phyloP scores from a whole-genome alignment of 805 yeast genomes.

The Metschnikowia lunata region DNA sequence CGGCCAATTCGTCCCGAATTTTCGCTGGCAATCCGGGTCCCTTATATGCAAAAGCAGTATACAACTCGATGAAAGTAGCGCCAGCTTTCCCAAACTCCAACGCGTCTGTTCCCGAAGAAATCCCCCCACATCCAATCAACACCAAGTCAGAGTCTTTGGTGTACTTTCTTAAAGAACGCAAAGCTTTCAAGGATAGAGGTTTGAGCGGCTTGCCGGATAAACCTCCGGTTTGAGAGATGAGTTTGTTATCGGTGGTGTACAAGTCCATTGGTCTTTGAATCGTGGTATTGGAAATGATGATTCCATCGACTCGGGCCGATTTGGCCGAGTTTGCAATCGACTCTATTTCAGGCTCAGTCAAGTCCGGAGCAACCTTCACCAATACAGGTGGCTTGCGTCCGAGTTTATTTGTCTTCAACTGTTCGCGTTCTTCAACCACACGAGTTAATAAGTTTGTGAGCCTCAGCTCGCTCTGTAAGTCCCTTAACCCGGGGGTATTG shows the following conservation, averaged over 20 bases:
- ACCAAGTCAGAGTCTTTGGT: conserved; percentile 72
- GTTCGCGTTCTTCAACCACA: conserved; percentile 66
- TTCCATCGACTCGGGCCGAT: conserved; percentile 78
- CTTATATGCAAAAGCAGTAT: conserved; percentile 86
- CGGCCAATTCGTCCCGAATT: conserved; percentile 38
- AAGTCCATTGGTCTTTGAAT: conserved; percentile 70
- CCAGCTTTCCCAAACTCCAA: conserved; percentile 91
- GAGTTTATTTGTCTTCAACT: conserved; percentile 37
- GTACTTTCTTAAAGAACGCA: conserved; percentile 65
- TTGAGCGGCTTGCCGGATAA: conserved; percentile 90
- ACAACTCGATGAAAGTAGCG: conserved; percentile 81
- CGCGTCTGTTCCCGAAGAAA: conserved; percentile 81
- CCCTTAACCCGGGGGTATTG: conserved; percentile 92
- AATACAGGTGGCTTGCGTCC: conserved; percentile 67
- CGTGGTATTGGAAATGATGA: conserved; percentile 89
- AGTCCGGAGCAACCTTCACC: conserved; percentile 93
- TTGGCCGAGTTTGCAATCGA: conserved; percentile 81
- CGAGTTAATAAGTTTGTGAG: conserved; percentile 61
- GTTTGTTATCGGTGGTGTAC: conserved; percentile 40
- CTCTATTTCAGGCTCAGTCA: conserved; percentile 72
- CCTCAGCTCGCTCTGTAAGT: conserved; percentile 73
- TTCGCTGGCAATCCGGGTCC: conserved; percentile 77
- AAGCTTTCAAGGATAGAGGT: conserved; percentile 68
- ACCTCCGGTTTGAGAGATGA: conserved; percentile 71
- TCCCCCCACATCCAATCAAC: conserved; percentile 93